A percentile compares a stretch with the other conserved stretches of the same genome.
phyloP scores from a whole-genome alignment of 2,329 filamentous ascomycete genomes.

The Aspergillus neoniger region DNA sequence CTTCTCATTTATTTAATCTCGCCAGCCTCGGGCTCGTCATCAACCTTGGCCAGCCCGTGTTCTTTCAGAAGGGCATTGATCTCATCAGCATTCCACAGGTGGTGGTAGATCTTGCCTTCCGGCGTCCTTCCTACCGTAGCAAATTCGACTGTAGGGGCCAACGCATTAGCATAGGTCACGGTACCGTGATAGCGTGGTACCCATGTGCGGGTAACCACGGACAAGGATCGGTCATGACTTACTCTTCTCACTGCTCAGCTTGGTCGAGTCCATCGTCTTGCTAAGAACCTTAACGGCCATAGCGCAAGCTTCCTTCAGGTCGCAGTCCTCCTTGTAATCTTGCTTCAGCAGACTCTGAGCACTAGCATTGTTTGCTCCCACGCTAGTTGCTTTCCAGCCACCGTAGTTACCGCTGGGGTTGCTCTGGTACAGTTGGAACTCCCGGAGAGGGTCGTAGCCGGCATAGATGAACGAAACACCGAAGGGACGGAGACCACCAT shows the following conservation, averaged over 20 bases:
- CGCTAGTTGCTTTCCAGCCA: constrained; percentile 98
- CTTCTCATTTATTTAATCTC: constrained; percentile 43
- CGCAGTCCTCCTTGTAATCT: constrained; percentile 98
- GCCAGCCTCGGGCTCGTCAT: constrained; percentile 65
- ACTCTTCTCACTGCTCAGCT: constrained; percentile 99
- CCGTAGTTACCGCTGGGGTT: constrained; percentile 99
- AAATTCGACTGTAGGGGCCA: constrained; percentile 75
- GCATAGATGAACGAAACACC: constrained; percentile 99
- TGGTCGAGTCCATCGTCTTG: constrained; percentile 99
- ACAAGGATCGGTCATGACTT: constrained; percentile 44
- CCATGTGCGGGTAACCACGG: neutral
- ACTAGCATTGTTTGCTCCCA: constrained; percentile 96
- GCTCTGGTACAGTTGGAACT: constrained; percentile 99
- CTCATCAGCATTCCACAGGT: constrained; percentile 95
- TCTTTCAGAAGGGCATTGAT: constrained; percentile 93
- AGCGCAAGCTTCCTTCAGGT: constrained; percentile 91
- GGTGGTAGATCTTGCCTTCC: constrained; percentile 96
- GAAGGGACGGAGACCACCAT: constrained; percentile 95
- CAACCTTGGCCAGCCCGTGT: constrained; percentile 86
- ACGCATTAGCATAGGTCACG: constrained; percentile 17
- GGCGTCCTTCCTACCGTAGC: constrained; percentile 95
- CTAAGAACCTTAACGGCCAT: constrained; percentile 98
- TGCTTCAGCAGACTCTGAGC: constrained; percentile 97
- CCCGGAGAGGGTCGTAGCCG: constrained; percentile 90
- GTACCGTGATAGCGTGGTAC: neutral